A percentile compares a stretch with the other conserved stretches of the same genome.
Evolutionary conservation across 2,329 filamentous ascomycete genomes (phyloP).

Genomic region (Ceratocystis papillata): DNA sequence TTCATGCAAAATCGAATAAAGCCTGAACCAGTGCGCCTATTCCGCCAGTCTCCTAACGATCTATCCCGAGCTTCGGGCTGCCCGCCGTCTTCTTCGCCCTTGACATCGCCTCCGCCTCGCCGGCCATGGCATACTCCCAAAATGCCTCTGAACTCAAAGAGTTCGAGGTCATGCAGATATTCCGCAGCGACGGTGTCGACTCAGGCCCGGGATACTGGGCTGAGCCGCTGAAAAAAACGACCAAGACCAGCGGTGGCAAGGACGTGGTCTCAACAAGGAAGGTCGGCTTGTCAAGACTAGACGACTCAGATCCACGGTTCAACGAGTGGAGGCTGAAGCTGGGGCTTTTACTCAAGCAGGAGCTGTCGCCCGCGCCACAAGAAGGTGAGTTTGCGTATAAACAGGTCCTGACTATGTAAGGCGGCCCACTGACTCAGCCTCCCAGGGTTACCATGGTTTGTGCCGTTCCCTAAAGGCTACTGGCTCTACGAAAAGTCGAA

Average conservation of each 20-base stretch:
- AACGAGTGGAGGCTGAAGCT: conserved; percentile 39
- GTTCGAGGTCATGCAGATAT: conserved; percentile 36
- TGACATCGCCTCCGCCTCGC: not conserved
- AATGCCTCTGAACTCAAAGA: conserved; percentile 25
- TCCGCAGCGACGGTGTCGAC: conserved; percentile 39
- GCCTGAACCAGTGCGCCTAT: not conserved
- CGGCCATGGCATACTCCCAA: not conserved
- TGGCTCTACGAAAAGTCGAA: conserved; percentile 41
- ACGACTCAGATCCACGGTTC: conserved; percentile 37
- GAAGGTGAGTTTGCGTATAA: conserved; percentile 28
- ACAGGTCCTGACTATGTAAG: not conserved
- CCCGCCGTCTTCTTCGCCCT: not conserved
- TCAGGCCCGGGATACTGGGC: conserved; percentile 39
- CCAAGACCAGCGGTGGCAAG: conserved; percentile 18
- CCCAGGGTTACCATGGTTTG: conserved; percentile 35
- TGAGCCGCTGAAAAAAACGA: conserved; percentile 27
- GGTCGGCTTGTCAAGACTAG: conserved; percentile 34
- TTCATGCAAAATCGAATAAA: too few relatives aligned
- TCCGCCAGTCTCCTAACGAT: not conserved
- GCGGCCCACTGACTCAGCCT: not conserved
- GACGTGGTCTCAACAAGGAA: conserved; percentile 30
- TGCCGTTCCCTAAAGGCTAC: conserved; percentile 38
- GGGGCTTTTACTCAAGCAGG: conserved; percentile 38
- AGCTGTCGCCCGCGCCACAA: conserved; percentile 35
- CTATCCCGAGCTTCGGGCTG: not conserved